Base-by-base conservation (phyloP, 2,329 filamentous ascomycete genomes). In the Alternaria sp. region DNA sequence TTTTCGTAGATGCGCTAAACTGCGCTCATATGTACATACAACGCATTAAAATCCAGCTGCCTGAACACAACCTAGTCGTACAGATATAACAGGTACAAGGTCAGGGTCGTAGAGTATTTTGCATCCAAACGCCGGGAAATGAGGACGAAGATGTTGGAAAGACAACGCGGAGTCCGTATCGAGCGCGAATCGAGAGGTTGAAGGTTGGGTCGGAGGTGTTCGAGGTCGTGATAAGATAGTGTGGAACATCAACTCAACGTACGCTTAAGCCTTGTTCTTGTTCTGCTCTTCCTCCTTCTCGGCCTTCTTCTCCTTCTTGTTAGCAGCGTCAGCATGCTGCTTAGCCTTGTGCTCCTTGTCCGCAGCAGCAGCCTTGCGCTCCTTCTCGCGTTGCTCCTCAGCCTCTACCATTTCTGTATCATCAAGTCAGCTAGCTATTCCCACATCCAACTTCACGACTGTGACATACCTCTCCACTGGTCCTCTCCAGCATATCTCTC, bases 401-500 rank as follows among this genome's bases (percentile, higher is more conserved):
- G 92, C 89, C 64, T 88, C 92, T 54, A 95, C 90, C 92, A 95
- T 95, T 74, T 95, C 91, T 92, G 72, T 28, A 51, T 45, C 53
- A 41, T 20, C 57, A n/a, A 18, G 70, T 75, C 58, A 77, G 71
- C 58, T 64, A 18, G 33, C 14, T 59, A 8, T 33, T 30, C 11
- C 5, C 8, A 50, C n/a, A n/a, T 44, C 15, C 21, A 37, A 58
- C 10, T 37, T 37, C 18, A 23, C 11, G 1, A n/a, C n/a, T 15
- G 10, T 10, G 11, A 45, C 67, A 78, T 82, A 92, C 90, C 90
- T 85, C 89, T 96, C 96, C 96, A 99, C 74, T 97, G 86, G 81
- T 98, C 94, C 83, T 97, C 92, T 47, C 93, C 92, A 78, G 90
- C 87, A 80, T 96, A 96, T 67, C 92, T 86, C 84, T 96, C 93